Percentiles rank a stretch among this genome's conserved stretches.
phyloP scores from a whole-genome alignment of 768 basidiomycete species.

The Tricholoma sp. region DNA sequence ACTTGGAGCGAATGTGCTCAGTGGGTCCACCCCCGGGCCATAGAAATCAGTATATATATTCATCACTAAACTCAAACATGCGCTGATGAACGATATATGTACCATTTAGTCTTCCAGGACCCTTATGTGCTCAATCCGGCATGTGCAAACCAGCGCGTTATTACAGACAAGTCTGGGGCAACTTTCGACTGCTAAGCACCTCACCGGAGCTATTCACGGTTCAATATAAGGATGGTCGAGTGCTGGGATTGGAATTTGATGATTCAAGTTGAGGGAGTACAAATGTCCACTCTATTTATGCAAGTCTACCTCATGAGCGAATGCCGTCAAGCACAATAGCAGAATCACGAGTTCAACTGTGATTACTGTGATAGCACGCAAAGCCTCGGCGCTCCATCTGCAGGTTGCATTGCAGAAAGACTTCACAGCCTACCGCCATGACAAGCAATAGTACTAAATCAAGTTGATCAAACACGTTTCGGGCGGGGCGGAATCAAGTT shows the following conservation, averaged over 20 bases:
- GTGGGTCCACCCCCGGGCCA: slow-evolving; percentile 6
- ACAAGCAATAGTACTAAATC: too few species aligned
- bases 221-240: slow-evolving; percentile 7
- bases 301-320: too few species aligned
- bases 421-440: too few species aligned
- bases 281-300: too few species aligned
- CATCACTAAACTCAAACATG: neutral
- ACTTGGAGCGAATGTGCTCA: neutral
- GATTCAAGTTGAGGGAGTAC: neutral
- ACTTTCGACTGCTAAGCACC: slow-evolving; percentile 12
- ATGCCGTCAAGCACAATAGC: too few species aligned
- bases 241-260: slow-evolving; percentile 10
- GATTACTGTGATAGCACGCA: too few species aligned
- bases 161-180: slow-evolving; percentile 66
- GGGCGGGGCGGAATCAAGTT: too few species aligned
- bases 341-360: too few species aligned
- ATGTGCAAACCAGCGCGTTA: slow-evolving; percentile 63
- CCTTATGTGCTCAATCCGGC: slow-evolving; percentile 71
- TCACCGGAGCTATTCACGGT: slow-evolving; percentile 8
- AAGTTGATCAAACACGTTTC: too few species aligned
- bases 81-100: neutral
- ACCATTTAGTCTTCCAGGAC: slow-evolving; percentile 63
- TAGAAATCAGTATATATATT: neutral
- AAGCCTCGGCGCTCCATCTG: too few species aligned
- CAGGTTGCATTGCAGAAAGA: too few species aligned